phyloP scores from a whole-genome alignment of 805 yeast species.

The Lachancea dasiensis region DNA sequence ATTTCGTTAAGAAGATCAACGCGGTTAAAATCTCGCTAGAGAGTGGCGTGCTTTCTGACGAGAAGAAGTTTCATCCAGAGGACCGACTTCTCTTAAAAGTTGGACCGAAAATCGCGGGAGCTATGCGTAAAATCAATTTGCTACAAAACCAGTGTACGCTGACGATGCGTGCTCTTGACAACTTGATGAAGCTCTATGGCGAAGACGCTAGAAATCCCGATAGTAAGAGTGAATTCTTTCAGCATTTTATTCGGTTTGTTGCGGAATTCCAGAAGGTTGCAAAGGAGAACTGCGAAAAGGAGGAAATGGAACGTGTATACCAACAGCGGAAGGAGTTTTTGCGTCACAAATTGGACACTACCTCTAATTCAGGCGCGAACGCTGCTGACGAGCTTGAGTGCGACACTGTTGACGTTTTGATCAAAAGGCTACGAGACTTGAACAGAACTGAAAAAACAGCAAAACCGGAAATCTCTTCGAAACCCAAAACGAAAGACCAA shows the following conservation, averaged over 20 bases:
- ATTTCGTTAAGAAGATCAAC: conserved; percentile 44
- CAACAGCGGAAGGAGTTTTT: conserved; percentile 56
- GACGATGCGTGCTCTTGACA: conserved; percentile 48
- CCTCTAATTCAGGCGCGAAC: not conserved
- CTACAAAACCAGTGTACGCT: conserved; percentile 45
- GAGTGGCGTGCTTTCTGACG: conserved; percentile 60
- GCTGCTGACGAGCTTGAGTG: conserved; percentile 8
- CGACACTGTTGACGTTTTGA: conserved; percentile 24
- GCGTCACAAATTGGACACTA: conserved; percentile 9
- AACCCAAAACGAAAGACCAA: conserved; percentile 10
- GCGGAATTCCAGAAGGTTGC: conserved; percentile 60
- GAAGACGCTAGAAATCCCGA: conserved; percentile 53
- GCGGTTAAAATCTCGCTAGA: conserved; percentile 50
- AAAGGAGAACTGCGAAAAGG: conserved; percentile 56
- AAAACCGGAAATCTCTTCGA: conserved; percentile 1
- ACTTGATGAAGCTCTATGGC: conserved; percentile 64
- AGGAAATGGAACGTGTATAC: conserved; percentile 60
- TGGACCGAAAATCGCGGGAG: conserved; percentile 47
- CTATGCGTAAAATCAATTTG: conserved; percentile 46
- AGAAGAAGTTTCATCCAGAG: conserved; percentile 55
- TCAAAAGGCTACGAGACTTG: conserved; percentile 25
- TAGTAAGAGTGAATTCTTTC: conserved; percentile 54
- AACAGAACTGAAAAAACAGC: conserved; percentile 10
- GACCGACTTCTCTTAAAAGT: conserved; percentile 55
- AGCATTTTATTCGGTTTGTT: conserved; percentile 54